These are phyloP conservation scores for Crinitomyces ghanaensis DNA, from an alignment of 805 yeast species.

Conservation along the genomic window DNA sequence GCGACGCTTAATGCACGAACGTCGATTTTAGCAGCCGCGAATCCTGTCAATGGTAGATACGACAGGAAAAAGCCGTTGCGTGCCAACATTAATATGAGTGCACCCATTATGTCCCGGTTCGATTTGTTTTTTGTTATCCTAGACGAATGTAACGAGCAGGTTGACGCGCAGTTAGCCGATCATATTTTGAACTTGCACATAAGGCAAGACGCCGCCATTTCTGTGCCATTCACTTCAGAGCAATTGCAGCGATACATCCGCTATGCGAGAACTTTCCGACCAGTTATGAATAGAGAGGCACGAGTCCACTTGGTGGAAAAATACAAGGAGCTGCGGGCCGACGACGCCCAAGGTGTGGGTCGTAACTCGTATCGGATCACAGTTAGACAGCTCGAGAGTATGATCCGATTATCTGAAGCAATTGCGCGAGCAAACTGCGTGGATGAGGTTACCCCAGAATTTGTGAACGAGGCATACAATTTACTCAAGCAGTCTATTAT, in stretches of 20 bases:
- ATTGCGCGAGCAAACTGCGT: constrained; percentile 96
- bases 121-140: constrained; percentile 89
- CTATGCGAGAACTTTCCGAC: constrained; percentile 89
- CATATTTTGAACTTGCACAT: constrained; percentile 91
- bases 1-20: constrained; percentile 96
- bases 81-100: constrained; percentile 87
- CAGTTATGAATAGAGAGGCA: constrained; percentile 73
- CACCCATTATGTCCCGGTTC: constrained; percentile 97
- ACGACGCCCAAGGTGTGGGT: constrained; percentile 77
- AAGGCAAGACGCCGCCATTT: constrained; percentile 79
- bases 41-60: constrained; percentile 95
- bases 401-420: constrained; percentile 89
- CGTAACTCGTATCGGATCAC: constrained; percentile 87
- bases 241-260: constrained; percentile 79
- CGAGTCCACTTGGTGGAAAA: constrained; percentile 62
- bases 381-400: constrained; percentile 89
- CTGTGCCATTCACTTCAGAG: constrained; percentile 81
- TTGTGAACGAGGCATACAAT: constrained; percentile 90
- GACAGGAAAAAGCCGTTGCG: constrained; percentile 76
- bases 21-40: constrained; percentile 96
- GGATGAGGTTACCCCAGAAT: constrained; percentile 68
- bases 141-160: constrained; percentile 86
- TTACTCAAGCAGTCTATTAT: constrained; percentile 83
- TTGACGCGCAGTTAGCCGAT: constrained; percentile 80
- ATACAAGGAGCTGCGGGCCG: constrained; percentile 76